phyloP scores from a whole-genome alignment of 108 stramenopile species.

The Discostella pseudostelligera region DNA sequence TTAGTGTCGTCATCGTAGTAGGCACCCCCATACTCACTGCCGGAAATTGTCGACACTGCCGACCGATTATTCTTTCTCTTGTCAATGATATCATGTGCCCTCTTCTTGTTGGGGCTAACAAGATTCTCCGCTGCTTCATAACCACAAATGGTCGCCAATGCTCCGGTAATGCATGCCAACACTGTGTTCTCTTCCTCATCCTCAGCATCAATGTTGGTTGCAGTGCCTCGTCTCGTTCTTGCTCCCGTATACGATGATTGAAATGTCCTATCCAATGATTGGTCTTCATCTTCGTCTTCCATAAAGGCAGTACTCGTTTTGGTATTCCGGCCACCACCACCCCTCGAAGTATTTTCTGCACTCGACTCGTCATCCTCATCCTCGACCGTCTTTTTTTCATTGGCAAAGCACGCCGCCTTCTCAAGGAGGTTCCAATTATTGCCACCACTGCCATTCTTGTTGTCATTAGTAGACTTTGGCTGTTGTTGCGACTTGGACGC shows the following conservation, averaged over 20 bases:
- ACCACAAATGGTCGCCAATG: constrained; percentile 27
- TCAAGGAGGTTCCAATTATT: constrained; percentile 28
- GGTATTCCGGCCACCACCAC: not conserved
- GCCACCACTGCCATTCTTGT: not conserved
- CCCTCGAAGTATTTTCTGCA: not conserved
- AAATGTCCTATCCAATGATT: not conserved
- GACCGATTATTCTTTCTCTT: not conserved
- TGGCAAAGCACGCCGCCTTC: constrained; percentile 34
- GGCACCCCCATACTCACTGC: constrained; percentile 2
- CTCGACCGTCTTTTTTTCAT: constrained; percentile 1
- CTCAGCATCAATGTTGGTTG: constrained; percentile 6
- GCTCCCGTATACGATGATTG: not conserved
- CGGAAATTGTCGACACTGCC: not conserved
- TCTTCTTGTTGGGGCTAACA: constrained; percentile 6
- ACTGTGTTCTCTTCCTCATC: constrained; percentile 5
- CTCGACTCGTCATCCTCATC: constrained; percentile 4
- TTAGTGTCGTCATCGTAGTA: constrained; percentile 8
- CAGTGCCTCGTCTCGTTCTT: not conserved
- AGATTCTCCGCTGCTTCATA: not conserved
- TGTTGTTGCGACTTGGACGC: too few species aligned
- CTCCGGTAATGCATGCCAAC: constrained; percentile 24
- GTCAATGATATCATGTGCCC: constrained; percentile 24
- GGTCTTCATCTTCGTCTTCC: not conserved
- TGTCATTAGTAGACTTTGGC: not conserved
- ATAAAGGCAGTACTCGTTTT: not conserved